phyloP scores from a whole-genome alignment of 164 flowering plant genomes.

The Annona squamosa region DNA sequence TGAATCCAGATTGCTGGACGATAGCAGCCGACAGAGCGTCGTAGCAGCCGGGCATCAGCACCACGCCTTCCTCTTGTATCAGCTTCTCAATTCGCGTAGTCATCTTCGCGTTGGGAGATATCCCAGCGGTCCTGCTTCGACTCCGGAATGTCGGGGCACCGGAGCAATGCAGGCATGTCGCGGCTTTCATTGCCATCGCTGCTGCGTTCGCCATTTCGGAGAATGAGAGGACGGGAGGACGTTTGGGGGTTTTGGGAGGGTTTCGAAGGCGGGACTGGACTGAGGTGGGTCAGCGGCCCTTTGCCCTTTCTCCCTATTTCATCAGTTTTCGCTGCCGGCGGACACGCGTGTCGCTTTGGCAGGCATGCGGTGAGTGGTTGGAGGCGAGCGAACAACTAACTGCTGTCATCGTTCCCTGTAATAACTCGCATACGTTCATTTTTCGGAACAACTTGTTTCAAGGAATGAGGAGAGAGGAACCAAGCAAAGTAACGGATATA shows the following conservation, averaged over 20 bases:
- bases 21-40: constrained; percentile 26
- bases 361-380: no score
- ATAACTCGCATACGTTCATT: no score
- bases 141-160: neutral
- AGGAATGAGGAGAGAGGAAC: no score
- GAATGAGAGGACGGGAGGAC: neutral
- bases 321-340: no score
- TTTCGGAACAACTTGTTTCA: no score
- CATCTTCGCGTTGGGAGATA: neutral
- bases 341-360: no score
- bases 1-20: constrained; percentile 20
- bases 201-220: neutral
- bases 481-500: no score
- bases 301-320: no score
- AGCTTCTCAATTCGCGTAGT: constrained; percentile 17
- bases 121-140: neutral
- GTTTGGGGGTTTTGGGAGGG: neutral
- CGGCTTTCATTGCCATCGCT: neutral
- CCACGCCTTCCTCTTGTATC: constrained; percentile 22
- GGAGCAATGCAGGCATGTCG: neutral
- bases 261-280: neutral
- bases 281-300: no score
- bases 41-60: constrained; percentile 27
- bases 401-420: no score
- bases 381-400: no score